phyloP scores from a whole-genome alignment of 2,329 filamentous ascomycete species.

The Alternaria solani region DNA sequence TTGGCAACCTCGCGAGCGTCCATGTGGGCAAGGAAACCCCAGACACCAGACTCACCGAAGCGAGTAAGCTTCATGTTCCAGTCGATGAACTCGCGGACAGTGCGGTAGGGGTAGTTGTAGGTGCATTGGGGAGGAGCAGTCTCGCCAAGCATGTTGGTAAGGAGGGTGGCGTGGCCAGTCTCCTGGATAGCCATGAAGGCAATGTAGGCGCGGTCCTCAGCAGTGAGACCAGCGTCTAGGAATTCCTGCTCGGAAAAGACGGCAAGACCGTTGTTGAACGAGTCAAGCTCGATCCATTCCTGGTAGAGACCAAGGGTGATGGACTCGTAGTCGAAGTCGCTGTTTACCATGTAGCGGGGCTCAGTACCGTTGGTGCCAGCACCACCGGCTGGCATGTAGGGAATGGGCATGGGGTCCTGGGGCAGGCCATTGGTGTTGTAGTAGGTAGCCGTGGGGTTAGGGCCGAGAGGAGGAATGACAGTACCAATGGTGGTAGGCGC shows the following conservation, averaged over 20 bases:
- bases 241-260: conserved; percentile 76
- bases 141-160: conserved; percentile 79
- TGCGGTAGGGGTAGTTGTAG: conserved; percentile 82
- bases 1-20: conserved; percentile 77
- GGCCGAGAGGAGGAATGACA: conserved; percentile 65
- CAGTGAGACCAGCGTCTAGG: conserved; percentile 69
- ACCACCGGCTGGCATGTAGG: conserved; percentile 74
- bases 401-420: conserved; percentile 72
- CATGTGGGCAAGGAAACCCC: conserved; percentile 80
- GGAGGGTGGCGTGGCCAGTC: conserved; percentile 76
- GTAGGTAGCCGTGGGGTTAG: conserved; percentile 68
- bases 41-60: conserved; percentile 80
- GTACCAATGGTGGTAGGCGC: conserved; percentile 63
- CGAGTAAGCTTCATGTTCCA: conserved; percentile 87
- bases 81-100: conserved; percentile 79
- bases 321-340: conserved; percentile 85
- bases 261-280: conserved; percentile 79
- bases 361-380: conserved; percentile 78
- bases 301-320: conserved; percentile 78
- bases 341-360: conserved; percentile 78
- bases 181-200: conserved; percentile 82
- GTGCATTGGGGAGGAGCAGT: conserved; percentile 76
- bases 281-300: conserved; percentile 84
- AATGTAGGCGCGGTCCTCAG: conserved; percentile 74
- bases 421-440: conserved; percentile 77